Evolutionary conservation across 2,329 filamentous ascomycete species (phyloP), one percentile per base, ranked within the genome.

Genomic region (Aspergillus pseudotamarii): DNA sequence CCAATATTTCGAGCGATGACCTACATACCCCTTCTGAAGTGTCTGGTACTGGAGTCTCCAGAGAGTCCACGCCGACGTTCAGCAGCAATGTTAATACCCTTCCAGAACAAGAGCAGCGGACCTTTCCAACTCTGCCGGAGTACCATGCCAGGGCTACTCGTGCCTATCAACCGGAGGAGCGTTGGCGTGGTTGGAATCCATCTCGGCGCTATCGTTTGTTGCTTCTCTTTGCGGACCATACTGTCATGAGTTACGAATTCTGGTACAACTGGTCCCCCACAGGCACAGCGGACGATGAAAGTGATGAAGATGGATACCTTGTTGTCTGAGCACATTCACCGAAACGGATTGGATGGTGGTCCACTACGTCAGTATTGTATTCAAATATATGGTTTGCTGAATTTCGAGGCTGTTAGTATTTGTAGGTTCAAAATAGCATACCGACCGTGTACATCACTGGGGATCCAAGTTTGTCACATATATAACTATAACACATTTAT

Each of bases 231-330:
- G 75, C 73, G 19, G 84, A 89, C 71, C 82, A 86, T 65, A 83
- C 83, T 0, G 77, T 89, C 9, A 72, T 88, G 75, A 85, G 81
- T 63, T 90, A 88, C 75, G 87, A 89, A 76, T 78, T 89, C 41
- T 82, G 76, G 75, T 79, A 80, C 56, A 74, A 78, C 26, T 79
- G 78, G 78, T 74, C 71, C 26, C 50, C 60, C 32, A 32, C 65
- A 30, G 54, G 59, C 34, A 59, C 32, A 16, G 64, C 45, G 38
- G 62, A 46, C 16, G 57, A 61, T 61, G 58, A 61, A 60, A 58
- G 53, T 34, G 62, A 69, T 30, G 65, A 64, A 26, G 63, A 69
- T 36, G 64, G 61, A 4, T 61, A 58, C 45, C 60, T 68, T 32
- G 54, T 69, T 38, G 60, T 69, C 11, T 70, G 64, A 32, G 4